Base-by-base conservation (phyloP, 1,284 basidiomycete species). In the Rhodotorula glutinis region DNA sequence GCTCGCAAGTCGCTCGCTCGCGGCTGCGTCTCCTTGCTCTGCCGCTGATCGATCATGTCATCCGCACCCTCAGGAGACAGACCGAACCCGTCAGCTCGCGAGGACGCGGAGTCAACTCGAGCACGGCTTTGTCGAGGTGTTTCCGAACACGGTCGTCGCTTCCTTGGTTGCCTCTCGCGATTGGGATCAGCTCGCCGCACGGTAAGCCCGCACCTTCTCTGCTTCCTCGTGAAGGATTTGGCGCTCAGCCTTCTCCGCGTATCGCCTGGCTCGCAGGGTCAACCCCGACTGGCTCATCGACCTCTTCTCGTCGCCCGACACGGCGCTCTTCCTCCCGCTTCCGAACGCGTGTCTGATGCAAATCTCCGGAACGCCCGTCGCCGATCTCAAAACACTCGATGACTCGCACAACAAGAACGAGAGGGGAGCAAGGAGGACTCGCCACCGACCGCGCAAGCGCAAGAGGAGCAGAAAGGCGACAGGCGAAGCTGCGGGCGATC, bases 311-410 rank as follows among this genome's bases (percentile, higher is more conserved):
- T 55, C 62, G 21, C 83, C 85, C 1, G 82, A 86, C 62, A 87
- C 88, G 0, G 87, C 85, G 21, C 74, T 92, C 30, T 94, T 92
- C 75, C 76, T 87, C 19, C 80, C 86, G 2, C 76, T 94, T 11
- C 85, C 87, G 0, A 91, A 91, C 72, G 85, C 84, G n/a, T 92
- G 89, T 75, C 83, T 88, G 21, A 88, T 87, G 68, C 91, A 94
- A 77, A 77, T 92, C 66, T 85, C 87, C 0, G 92, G 91, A 3
- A 81, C 83, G 43, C 86, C 88, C 3, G 75, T 93, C 16, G 79
- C 86, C 23, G 81, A 85, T 62, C 70, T 82, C 21, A 75, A 76
- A 8, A 63, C 68, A 11, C 57, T 79, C 80, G 25, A 54, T 13
- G 23, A 44, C 9, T 11, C 19, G 14, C 19, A 10, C 11, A 25